Conservation (phyloP, 164 flowering plant species). For the Warburgia ugandensis region DNA sequence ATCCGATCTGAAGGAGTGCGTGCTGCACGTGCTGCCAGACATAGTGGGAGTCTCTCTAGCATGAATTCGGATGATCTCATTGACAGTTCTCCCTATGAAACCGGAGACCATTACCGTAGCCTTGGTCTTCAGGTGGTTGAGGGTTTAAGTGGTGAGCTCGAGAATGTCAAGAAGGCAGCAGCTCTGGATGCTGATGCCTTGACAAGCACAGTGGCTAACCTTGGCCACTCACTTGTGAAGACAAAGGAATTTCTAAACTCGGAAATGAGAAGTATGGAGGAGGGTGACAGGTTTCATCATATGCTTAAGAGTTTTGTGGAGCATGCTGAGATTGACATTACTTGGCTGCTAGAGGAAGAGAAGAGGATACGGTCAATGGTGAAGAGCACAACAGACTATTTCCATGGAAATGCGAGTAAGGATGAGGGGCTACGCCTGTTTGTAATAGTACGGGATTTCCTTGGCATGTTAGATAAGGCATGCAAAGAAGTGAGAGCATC, state of each 20-base stretch:
- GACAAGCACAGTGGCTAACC: conserved; percentile 44
- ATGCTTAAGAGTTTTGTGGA: conserved; percentile 50
- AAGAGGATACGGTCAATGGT: conserved; percentile 72
- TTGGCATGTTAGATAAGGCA: conserved; percentile 61
- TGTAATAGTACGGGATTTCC: conserved; percentile 70
- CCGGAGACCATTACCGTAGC: conserved; percentile 47
- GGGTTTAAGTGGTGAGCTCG: conserved; percentile 53
- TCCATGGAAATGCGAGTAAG: conserved; percentile 75
- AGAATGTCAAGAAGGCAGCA: conserved; percentile 79
- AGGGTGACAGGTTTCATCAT: conserved; percentile 44
- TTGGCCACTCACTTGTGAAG: conserved; percentile 35
- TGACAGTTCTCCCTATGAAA: conserved; percentile 32
- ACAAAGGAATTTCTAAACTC: conserved; percentile 42
- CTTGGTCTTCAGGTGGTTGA: conserved; percentile 86
- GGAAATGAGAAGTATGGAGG: conserved; percentile 40
- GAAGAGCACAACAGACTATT: conserved; percentile 76
- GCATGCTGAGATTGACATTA: conserved; percentile 57
- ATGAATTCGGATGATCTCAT: conserved; percentile 41
- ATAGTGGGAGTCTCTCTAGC: conserved; percentile 44
- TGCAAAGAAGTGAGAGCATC: conserved; percentile 58
- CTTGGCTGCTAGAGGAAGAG: conserved; percentile 56
- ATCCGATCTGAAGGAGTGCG: conserved; percentile 80
- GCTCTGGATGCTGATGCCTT: conserved; percentile 60
- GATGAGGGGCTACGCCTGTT: conserved; percentile 85
- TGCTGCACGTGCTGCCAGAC: conserved; percentile 54